Base-by-base conservation (phyloP, 2,329 filamentous ascomycete genomes). In the Nigrospora osmanthi region DNA sequence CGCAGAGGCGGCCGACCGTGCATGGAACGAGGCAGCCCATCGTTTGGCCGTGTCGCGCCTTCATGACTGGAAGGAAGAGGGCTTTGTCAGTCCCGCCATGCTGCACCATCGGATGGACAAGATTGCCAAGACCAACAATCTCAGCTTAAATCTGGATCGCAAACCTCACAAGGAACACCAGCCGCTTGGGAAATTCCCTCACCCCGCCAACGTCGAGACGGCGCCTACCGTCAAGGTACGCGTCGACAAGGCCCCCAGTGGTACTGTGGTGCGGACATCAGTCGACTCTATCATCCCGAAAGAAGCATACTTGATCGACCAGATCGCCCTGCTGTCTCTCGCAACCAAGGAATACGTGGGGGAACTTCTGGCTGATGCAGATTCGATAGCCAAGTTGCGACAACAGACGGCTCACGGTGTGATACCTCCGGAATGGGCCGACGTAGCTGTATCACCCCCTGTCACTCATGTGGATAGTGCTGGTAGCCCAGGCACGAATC, bases 261-360 rank as follows among this genome's bases (percentile, higher is more conserved):
- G 64, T 54, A 78, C 78, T 31, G 65, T 84, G 19, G 73, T 87
- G 3, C 66, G 77, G 36, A 82, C 83, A 1, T 75, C 72, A 13
- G 23, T 28, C 23, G 83, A 82, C 2, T 80, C 80, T 16, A 88
- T 85, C 44, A 78, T 94, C 34, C 78, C 93, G 0, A 81, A 85
- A 33, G 85, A 89, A 37, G 80, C 87, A 2, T 81, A 78, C 44
- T 70, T 95, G 32, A 84, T 86, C 13, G 89, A 95, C 49, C 86
- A 96, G 53, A 68, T 96, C 38, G 85, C 87, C 23, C 72, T 96
- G 14, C 62, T 96, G 47, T 93, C 89, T 6, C 76, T 96, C 46
- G 87, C 87, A 15, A 83, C 88, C 11, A 88, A 91, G 59, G 85
- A 94, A 54, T 78, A 89, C 28, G 55, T 96, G 34, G 76, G 87